Percentiles rank a stretch among this genome's conserved stretches.
These are phyloP conservation scores for Nothophaeocryptopus gaeumannii DNA, from an alignment of 2,329 filamentous ascomycete genomes.

Conservation along the genomic window DNA sequence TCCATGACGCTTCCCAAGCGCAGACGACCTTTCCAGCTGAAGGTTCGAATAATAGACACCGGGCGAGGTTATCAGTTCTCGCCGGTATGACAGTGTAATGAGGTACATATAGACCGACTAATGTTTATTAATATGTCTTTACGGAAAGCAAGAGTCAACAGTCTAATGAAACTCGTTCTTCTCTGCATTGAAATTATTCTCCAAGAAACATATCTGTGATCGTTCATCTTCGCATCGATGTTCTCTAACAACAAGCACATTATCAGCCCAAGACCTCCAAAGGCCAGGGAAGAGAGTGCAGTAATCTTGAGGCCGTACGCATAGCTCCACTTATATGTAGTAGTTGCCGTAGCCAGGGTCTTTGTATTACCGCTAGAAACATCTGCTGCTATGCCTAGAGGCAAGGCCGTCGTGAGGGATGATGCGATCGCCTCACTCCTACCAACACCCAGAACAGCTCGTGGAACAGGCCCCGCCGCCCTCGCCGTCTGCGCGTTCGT, in stretches of 20 bases:
- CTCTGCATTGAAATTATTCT: conserved; percentile 16
- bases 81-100: too few species aligned
- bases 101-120: too few species aligned
- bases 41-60: too few species aligned
- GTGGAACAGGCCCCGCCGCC: conserved; percentile 8
- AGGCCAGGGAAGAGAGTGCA: conserved; percentile 13
- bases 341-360: conserved; percentile 11
- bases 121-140: too few species aligned
- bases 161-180: conserved; percentile 16
- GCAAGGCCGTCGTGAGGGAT: conserved; percentile 9
- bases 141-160: too few species aligned
- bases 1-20: too few species aligned
- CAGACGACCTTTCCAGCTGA: too few species aligned
- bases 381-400: conserved; percentile 3
- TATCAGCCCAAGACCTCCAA: conserved; percentile 13
- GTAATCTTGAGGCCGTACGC: conserved; percentile 17
- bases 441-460: conserved; percentile 9
- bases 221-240: conserved; percentile 19
- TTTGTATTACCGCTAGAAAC: conserved; percentile 8
- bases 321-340: conserved; percentile 14
- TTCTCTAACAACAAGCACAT: conserved; percentile 15
- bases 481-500: conserved; percentile 13
- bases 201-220: conserved; percentile 16
- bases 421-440: conserved; percentile 3
- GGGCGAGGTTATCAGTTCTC: too few species aligned